A percentile compares a stretch with the other conserved stretches of the same genome.
Conservation (phyloP, 208 protist species). For the Leishmania tropica region DNA sequence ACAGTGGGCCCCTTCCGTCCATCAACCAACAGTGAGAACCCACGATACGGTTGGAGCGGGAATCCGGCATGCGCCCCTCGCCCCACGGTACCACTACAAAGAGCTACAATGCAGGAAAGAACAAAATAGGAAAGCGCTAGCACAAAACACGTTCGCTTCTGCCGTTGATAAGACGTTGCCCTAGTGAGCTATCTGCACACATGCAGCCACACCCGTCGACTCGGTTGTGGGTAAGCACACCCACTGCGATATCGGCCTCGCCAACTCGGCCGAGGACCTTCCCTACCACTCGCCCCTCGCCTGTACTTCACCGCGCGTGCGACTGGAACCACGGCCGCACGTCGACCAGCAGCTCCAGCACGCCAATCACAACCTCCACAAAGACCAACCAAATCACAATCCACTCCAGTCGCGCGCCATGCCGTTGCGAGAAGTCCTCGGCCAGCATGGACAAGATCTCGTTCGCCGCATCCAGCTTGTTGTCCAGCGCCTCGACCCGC, state of each 20-base stretch:
- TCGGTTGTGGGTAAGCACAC: neutral
- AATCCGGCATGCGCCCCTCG: too few species aligned
- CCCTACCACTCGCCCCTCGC: neutral
- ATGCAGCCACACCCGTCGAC: neutral
- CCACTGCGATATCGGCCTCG: neutral
- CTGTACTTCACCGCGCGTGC: neutral
- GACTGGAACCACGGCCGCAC: conserved; percentile 54
- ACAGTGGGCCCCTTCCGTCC: neutral
- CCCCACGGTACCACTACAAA: neutral
- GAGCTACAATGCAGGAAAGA: neutral
- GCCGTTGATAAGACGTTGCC: neutral
- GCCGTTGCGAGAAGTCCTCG: conserved; percentile 78
- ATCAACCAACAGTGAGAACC: neutral
- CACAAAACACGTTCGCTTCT: neutral
- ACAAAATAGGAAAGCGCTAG: neutral
- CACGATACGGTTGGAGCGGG: neutral
- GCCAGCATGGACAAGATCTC: conserved; percentile 82
- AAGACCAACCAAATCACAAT: conserved; percentile 88
- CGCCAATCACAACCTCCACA: conserved; percentile 81
- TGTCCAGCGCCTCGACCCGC: conserved; percentile 73
- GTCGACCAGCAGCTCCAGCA: conserved; percentile 67
- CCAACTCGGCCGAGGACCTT: neutral
- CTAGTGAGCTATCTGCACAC: neutral
- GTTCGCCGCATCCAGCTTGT: conserved; percentile 77
- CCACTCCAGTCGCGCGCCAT: conserved; percentile 78